These are phyloP conservation scores for Groenewaldozyma auringiensis DNA, from an alignment of 1,139 yeast genomes.

Conservation along the genomic window DNA sequence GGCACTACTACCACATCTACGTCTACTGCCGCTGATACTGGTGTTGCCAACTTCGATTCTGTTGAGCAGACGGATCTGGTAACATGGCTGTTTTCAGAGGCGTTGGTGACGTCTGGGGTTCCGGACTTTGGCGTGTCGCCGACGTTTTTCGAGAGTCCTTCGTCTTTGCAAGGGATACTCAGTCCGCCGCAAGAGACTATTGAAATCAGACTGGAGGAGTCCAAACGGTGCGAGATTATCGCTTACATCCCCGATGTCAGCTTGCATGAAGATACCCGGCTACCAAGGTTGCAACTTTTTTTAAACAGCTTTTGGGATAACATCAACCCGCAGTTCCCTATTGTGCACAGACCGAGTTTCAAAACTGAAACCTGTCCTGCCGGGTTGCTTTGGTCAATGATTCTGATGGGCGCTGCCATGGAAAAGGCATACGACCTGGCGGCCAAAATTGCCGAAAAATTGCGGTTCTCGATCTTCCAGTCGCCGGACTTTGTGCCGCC, in stretches of 20 bases:
- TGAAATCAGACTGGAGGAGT: constrained; percentile 23
- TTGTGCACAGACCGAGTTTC: constrained; percentile 58
- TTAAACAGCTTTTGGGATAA: constrained; percentile 42
- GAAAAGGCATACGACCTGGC: constrained; percentile 34
- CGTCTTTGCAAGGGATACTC: constrained; percentile 32
- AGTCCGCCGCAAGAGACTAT: constrained; percentile 31
- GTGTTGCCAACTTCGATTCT: not conserved
- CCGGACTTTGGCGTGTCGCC: constrained; percentile 28
- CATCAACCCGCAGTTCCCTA: constrained; percentile 56
- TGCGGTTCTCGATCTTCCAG: constrained; percentile 54
- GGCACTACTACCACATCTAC: not conserved
- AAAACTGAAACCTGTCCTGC: constrained; percentile 46
- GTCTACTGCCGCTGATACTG: not conserved
- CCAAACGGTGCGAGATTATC: constrained; percentile 30
- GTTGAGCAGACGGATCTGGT: constrained; percentile 23
- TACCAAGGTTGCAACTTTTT: constrained; percentile 19
- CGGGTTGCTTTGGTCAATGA: constrained; percentile 47
- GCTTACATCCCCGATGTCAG: constrained; percentile 30
- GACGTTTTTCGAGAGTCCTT: constrained; percentile 30
- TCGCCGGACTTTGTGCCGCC: constrained; percentile 50
- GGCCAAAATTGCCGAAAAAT: constrained; percentile 47
- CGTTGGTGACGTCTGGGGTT: constrained; percentile 23
- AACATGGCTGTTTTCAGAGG: constrained; percentile 33
- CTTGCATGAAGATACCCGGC: constrained; percentile 21
- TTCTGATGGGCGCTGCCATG: constrained; percentile 46